A percentile compares a stretch with the other conserved stretches of the same genome.
Evolutionary conservation across 2,329 filamentous ascomycete genomes (phyloP).

Genomic region (Fusarium compactum): DNA sequence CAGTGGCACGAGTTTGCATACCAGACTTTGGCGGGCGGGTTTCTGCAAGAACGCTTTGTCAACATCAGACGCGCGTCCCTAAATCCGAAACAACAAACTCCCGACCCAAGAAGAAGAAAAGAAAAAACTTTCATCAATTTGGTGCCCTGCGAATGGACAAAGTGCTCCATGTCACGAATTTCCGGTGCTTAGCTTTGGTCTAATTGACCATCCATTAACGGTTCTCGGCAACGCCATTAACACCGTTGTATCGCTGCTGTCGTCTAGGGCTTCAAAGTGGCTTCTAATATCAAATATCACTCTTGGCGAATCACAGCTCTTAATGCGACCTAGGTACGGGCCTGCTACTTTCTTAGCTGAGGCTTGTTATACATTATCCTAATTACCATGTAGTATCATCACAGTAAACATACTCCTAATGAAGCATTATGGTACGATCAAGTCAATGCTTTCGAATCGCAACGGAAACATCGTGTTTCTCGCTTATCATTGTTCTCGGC

Average conservation of each 20-base stretch:
- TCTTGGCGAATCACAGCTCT: slow-evolving; percentile 30
- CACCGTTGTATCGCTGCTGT: slow-evolving; percentile 8
- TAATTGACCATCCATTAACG: slow-evolving; percentile 11
- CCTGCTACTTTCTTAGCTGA: slow-evolving; percentile 5
- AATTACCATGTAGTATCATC: background rate
- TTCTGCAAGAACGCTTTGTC: slow-evolving; percentile 31
- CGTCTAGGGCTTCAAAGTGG: slow-evolving; percentile 2
- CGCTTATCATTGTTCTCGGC: background rate
- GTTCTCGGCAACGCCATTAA: slow-evolving; percentile 7
- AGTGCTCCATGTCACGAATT: background rate
- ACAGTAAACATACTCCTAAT: background rate
- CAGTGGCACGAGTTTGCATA: slow-evolving; percentile 42
- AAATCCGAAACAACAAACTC: slow-evolving; percentile 36
- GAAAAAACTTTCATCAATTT: slow-evolving; percentile 5
- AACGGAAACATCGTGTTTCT: slow-evolving; percentile 19
- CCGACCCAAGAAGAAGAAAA: slow-evolving; percentile 12
- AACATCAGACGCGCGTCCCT: slow-evolving; percentile 38
- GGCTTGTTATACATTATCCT: background rate
- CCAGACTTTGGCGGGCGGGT: slow-evolving; percentile 33
- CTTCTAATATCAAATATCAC: slow-evolving; percentile 16
- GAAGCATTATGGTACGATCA: slow-evolving; percentile 1
- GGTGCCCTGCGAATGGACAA: slow-evolving; percentile 4
- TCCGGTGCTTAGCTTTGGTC: slow-evolving; percentile 7
- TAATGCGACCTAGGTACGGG: background rate
- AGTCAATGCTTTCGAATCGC: background rate